Conservation (phyloP, 1,284 basidiomycete genomes). For the Ganoderma multipileum region DNA sequence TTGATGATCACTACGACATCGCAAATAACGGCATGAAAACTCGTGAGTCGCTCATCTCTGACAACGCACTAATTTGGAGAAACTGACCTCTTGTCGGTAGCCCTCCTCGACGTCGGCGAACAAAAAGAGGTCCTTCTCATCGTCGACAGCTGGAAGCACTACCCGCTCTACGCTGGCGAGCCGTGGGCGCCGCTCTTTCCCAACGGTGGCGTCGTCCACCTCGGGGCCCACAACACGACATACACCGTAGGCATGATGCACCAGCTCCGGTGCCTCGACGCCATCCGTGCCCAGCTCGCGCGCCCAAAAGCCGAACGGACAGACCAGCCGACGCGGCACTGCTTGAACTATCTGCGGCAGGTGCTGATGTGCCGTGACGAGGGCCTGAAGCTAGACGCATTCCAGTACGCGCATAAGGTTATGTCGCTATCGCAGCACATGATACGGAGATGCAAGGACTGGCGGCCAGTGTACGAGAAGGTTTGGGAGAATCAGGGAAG, state of each 20-base stretch:
- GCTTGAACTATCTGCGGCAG: no score
- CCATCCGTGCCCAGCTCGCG: constrained; percentile 27
- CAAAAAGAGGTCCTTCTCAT: constrained; percentile 19
- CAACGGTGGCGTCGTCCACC: constrained; percentile 26
- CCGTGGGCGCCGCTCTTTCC: constrained; percentile 28
- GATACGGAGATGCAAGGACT: constrained; percentile 26
- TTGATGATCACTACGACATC: no score
- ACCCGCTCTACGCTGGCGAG: constrained; percentile 14
- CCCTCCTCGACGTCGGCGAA: constrained; percentile 9
- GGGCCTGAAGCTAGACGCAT: constrained; percentile 24
- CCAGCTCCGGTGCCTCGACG: constrained; percentile 33
- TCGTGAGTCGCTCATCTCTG: no score
- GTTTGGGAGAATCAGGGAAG: constrained; percentile 24
- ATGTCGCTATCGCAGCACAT: constrained; percentile 16
- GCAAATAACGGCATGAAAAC: no score
- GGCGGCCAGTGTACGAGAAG: constrained; percentile 28
- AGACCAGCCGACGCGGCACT: constrained; percentile 26
- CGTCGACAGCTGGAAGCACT: constrained; percentile 26
- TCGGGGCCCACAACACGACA: constrained; percentile 12
- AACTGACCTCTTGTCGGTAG: neutral
- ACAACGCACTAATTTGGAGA: no score
- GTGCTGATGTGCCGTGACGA: constrained; percentile 18
- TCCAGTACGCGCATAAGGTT: constrained; percentile 21
- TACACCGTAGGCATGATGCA: constrained; percentile 33
- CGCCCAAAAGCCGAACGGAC: constrained; percentile 13